Evolutionary conservation across 306 rosid species (phyloP).

Genomic region (Cicer chorassanicum): DNA sequence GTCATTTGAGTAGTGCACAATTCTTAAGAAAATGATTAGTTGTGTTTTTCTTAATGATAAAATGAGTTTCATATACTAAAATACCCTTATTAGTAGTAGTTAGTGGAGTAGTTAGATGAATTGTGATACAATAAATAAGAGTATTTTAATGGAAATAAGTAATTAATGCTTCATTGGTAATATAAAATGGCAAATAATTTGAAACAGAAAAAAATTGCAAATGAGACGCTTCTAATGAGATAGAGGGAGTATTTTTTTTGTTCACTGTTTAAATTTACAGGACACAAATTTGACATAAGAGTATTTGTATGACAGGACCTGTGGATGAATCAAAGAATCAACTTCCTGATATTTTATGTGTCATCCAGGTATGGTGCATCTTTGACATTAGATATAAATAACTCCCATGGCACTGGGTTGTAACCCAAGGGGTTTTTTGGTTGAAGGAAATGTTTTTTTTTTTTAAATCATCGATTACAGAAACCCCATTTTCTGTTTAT

Average conservation of each 20-base stretch:
- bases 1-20: too few relatives aligned
- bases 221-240: too few relatives aligned
- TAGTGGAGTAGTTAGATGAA: too few relatives aligned
- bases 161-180: too few relatives aligned
- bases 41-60: too few relatives aligned
- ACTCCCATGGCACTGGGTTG: neutral
- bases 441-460: neutral
- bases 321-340: slow-evolving; percentile 89
- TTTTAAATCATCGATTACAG: neutral
- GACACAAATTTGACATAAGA: slow-evolving; percentile 35
- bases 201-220: too few relatives aligned
- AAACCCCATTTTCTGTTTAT: slow-evolving; percentile 21
- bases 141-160: too few relatives aligned
- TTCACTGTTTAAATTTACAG: slow-evolving; percentile 25
- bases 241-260: neutral
- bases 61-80: too few relatives aligned
- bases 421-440: slow-evolving; percentile 2
- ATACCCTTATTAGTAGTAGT: too few relatives aligned
- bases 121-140: too few relatives aligned
- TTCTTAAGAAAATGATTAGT: too few relatives aligned
- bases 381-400: slow-evolving; percentile 32
- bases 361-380: slow-evolving; percentile 75
- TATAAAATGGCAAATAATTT: too few relatives aligned
- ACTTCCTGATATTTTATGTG: slow-evolving; percentile 98
- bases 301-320: slow-evolving; percentile 68